Base-by-base conservation (phyloP, 73 alveolate species). In the Blepharisma japonicum region DNA sequence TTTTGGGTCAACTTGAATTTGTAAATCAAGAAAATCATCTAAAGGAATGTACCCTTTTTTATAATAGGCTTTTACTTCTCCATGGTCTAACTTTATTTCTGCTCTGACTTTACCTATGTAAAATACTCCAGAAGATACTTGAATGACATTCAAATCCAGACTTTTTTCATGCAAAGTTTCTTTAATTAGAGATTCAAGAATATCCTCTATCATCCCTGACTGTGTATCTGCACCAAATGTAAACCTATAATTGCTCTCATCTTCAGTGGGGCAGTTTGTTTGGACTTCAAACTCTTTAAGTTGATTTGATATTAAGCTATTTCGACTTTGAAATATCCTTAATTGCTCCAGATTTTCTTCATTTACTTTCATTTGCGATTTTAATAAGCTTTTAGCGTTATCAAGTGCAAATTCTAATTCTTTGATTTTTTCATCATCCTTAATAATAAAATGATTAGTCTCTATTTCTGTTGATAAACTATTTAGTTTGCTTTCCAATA, bases 91-190 rank as follows among this genome's bases (percentile, higher is more conserved):
- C 23, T 61, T 61, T 25, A 61, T 25, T 61, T 61, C 47, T 14
- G 23, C 74, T 3, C 74, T n/a, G 14, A 61, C 47, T 61, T 61
- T 61, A n/a, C 74, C 74, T 18, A 61, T 61, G 5, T 61, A 61
- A 61, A 61, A 61, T 2, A 61, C 46, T 39, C 74, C 74, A 20
- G 74, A 18, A 1, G 74, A 61, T 18, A 61, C 74, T 25, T 61
- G 74, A 18, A 61, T 8, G 0, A 61, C 23, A 61, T 61, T 61
- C 5, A 14, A 39, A 8, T 61, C 74, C n/a, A 61, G 0, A 1
- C 48, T 39, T 61, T 61, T 61, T 25, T 61, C 74, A 14, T 61
- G 47, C 5, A 61, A 61, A 61, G 23, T 61, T 61, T 61, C 74
- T 9, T n/a, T 25, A 8, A 61, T 8, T 9, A 61, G 4, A 14